Percentiles rank a stretch among this genome's conserved stretches.
phyloP scores from a whole-genome alignment of 345 rosid genomes.

The Citrus australasica region DNA sequence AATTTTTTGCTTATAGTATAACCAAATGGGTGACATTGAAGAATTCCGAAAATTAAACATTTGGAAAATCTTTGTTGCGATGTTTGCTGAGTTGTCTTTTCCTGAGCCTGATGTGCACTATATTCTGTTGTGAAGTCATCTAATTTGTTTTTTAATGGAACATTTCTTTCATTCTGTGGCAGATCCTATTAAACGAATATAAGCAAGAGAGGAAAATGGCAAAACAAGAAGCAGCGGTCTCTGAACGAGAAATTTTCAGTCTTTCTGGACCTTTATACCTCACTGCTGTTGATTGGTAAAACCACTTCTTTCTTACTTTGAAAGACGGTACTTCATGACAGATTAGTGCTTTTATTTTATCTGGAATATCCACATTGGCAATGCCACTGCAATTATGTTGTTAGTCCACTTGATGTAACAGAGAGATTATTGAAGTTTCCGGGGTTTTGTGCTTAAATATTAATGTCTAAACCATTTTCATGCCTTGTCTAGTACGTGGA shows the following conservation, averaged over 20 bases:
- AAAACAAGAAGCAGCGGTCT: conserved; percentile 9
- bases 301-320: background rate
- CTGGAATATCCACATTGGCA: background rate
- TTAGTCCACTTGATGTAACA: background rate
- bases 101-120: background rate
- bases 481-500: background rate
- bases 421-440: background rate
- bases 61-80: background rate
- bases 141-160: background rate
- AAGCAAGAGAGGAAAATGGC: conserved; percentile 10
- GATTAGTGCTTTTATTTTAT: background rate
- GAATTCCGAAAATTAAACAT: conserved; percentile 2
- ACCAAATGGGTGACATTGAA: background rate
- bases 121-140: background rate
- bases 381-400: background rate
- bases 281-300: conserved; percentile 54
- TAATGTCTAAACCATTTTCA: background rate
- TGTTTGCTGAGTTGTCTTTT: background rate
- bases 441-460: background rate
- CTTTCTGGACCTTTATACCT: conserved; percentile 56
- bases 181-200: background rate
- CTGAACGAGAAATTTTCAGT: conserved; percentile 41
- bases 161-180: background rate
- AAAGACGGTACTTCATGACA: background rate
- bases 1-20: background rate